Evolutionary conservation across 805 yeast species (phyloP), one percentile per base, ranked within the genome.

Genomic region (Kazachstania kunashirensis): DNA sequence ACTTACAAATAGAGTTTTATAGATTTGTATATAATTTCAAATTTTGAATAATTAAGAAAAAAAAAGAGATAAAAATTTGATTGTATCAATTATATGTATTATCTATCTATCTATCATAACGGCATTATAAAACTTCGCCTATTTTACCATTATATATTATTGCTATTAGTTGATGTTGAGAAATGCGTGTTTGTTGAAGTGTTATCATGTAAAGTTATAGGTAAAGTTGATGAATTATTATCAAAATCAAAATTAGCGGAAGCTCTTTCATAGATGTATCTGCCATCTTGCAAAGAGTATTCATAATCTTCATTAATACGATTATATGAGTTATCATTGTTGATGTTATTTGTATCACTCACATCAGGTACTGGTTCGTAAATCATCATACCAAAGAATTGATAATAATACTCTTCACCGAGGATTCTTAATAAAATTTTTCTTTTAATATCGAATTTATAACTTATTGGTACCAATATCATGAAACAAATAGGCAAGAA

Each of bases 221-320:
- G 33, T 34, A 16, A 24, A 6, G 13, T 14, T 14, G 33, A 20
- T 6, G 25, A 20, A 29, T 23, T 28, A 23, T 19, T 29, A 24
- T 38, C 35, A 39, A 47, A 28, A 24, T 36, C 39, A 35, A 41
- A 45, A 34, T 46, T 46, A 16, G 46, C 46, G 2, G 59, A 52
- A 4, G 57, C 57, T 40, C 58, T 50, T 35, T 57, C 59, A 30
- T 48, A 57, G 12, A 57, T 29, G 33, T 50, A 50, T 36, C 54
- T 47, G 18, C 62, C 62, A 41, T 57, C 62, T 42, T 55, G 58
- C 37, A 57, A 35, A 11, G 59, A 56, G 39, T 52, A 57, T 29
- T 55, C 54, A 26, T 55, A 55, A 38, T 56, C 61, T 41, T 70
- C 70, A 45, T 74, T 80, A 24, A 65, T 57, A 12, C 51, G 42